Conservation (phyloP, 768 basidiomycete species). For the Amanita muscaria region DNA sequence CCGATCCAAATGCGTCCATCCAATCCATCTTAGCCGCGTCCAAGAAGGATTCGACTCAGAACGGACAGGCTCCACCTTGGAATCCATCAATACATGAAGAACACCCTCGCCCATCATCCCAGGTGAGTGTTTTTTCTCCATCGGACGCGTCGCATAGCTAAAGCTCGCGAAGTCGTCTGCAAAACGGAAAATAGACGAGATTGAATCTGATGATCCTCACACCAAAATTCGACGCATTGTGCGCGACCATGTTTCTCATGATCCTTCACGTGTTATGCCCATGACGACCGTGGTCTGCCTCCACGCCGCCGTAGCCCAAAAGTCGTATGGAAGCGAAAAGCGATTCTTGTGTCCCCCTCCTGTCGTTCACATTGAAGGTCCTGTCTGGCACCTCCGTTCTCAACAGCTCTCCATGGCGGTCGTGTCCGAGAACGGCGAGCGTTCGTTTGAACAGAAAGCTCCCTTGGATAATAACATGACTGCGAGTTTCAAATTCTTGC, state of each 20-base stretch:
- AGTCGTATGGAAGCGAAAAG: conserved; percentile 94
- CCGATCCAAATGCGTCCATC: conserved; percentile 38
- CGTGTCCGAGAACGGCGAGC: conserved; percentile 75
- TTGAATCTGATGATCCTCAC: conserved; percentile 57
- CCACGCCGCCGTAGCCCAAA: conserved; percentile 91
- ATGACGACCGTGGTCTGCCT: conserved; percentile 89
- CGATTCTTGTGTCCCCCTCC: conserved; percentile 92
- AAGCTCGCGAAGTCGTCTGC: conserved; percentile 28
- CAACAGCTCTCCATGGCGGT: conserved; percentile 83
- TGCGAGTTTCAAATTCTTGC: conserved; percentile 86
- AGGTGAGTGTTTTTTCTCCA: conserved; percentile 24
- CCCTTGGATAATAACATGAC: conserved; percentile 77
- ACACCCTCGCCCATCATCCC: conserved; percentile 22
- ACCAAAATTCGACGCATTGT: conserved; percentile 79
- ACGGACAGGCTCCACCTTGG: conserved; percentile 36
- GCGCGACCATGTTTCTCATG: conserved; percentile 72
- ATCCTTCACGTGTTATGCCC: conserved; percentile 65
- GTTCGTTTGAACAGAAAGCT: conserved; percentile 78
- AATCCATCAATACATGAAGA: conserved; percentile 20
- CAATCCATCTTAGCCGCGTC: conserved; percentile 47
- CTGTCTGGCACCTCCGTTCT: conserved; percentile 73
- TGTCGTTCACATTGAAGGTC: conserved; percentile 86
- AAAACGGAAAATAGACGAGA: conserved; percentile 72
- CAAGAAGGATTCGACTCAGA: conserved; percentile 32
- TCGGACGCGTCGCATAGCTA: conserved; percentile 5